Base-by-base conservation (phyloP, 2,329 filamentous ascomycete genomes). In the Pyrenophora seminiperda region DNA sequence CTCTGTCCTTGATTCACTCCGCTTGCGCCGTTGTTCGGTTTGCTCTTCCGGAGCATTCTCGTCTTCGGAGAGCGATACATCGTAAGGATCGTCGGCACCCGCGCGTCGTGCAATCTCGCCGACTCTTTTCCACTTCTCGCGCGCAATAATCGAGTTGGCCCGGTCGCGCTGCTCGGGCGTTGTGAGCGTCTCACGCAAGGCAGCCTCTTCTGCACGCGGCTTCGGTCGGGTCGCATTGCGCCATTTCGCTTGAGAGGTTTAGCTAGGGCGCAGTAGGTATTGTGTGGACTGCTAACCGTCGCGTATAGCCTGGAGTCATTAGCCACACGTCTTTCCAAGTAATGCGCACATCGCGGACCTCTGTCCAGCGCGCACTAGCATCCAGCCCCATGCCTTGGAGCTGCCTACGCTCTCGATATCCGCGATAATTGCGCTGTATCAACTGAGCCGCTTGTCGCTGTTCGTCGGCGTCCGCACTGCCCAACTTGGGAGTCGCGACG, bases 61-160 rank as follows among this genome's bases (percentile, higher is more conserved):
- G 4, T 68, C 70, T 7, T 78, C 78, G 0, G 79, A 77, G n/a
- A 79, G 75, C 5, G 76, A 75, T 13, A 64, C 76, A 62, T 77
- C 75, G 50, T 81, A 66, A 14, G 74, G 66, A 61, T 86, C 85
- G 65, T 93, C 89, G 32, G 81, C 84, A 2, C 86, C 89, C 1
- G 89, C 91, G 36, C 87, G 81, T 41, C 84, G 81, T 3, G 89
- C 88, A 33, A 94, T 86, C 14, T 82, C 78, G 14, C 86, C 84
- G 0, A 83, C 85, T 57, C 88, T 89, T 62, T 85, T 86, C 91
- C 91, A 96, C 50, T 90, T 88, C 47, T 82, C 77, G 32, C 83
- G 80, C 11, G 88, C 88, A 24, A 73, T 70, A 10, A 72, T 67
- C 7, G 71, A 68, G 15, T 58, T 62, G 7, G 63, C 65, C 38